Conservation (phyloP, 129 eudicot species). For the Glebionis coronaria region DNA sequence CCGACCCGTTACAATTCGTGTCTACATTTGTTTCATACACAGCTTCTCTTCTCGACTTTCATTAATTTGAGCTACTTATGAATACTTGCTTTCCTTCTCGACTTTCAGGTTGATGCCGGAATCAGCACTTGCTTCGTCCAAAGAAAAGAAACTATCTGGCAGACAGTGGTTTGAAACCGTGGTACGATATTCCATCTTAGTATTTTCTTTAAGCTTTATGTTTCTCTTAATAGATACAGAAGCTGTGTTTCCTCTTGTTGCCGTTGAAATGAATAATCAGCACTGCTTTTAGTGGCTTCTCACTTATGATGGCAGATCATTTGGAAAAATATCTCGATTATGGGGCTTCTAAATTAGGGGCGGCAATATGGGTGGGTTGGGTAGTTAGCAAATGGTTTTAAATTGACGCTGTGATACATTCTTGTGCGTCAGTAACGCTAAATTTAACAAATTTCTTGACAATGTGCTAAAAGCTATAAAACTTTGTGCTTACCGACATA, state of each 20-base stretch:
- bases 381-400: background rate
- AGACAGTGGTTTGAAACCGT: slow-evolving; percentile 97
- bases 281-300: background rate
- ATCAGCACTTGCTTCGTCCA: slow-evolving; percentile 69
- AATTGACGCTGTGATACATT: background rate
- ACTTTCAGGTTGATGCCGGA: slow-evolving; percentile 76
- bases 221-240: background rate
- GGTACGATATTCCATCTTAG: slow-evolving; percentile 32
- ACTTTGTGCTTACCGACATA: background rate
- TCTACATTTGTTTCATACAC: background rate
- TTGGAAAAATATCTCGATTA: too few species aligned
- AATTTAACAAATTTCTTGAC: background rate
- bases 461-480: background rate
- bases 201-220: background rate
- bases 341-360: background rate
- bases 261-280: background rate
- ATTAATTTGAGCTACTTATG: background rate
- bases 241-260: slow-evolving; percentile 1
- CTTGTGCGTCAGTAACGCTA: background rate
- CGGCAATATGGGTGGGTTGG: background rate
- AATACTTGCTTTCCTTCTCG: background rate
- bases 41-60: too few species aligned
- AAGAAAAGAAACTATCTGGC: slow-evolving; percentile 85
- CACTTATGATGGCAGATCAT: background rate
- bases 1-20: too few species aligned